Evolutionary conservation across 257 asterid genomes (phyloP).

Genomic region (Nicotiana paniculata): DNA sequence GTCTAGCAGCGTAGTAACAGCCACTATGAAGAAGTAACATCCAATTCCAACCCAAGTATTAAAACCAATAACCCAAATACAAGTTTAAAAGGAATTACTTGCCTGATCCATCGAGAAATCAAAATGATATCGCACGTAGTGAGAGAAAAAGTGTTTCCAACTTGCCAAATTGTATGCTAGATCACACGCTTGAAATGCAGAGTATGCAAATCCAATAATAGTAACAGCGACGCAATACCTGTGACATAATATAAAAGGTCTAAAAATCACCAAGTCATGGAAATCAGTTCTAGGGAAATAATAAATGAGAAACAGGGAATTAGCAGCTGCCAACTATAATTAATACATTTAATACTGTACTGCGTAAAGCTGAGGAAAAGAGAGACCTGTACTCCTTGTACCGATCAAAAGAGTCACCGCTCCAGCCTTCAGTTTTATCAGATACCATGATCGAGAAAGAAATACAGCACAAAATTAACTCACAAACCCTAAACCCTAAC

Average conservation of each 20-base stretch:
- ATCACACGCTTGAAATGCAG: slow-evolving; percentile 58
- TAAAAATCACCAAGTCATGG: background rate
- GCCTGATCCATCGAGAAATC: slow-evolving; percentile 85
- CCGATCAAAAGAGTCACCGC: slow-evolving; percentile 93
- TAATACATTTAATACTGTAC: background rate
- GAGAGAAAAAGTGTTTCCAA: slow-evolving; percentile 49
- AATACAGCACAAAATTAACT: slow-evolving; percentile 52
- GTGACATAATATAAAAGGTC: slow-evolving; percentile 9
- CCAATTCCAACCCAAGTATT: background rate
- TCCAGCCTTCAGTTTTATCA: slow-evolving; percentile 89
- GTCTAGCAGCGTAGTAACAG: background rate
- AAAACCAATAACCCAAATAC: too few relatives aligned
- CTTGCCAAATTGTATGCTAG: slow-evolving; percentile 52
- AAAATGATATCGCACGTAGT: slow-evolving; percentile 45
- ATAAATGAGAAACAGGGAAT: background rate
- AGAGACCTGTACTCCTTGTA: slow-evolving; percentile 72
- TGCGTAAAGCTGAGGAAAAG: background rate
- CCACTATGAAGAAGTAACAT: background rate
- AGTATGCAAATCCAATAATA: slow-evolving; percentile 66
- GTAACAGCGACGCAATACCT: slow-evolving; percentile 68
- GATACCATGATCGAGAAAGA: slow-evolving; percentile 96
- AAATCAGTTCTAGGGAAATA: background rate
- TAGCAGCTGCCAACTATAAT: background rate
- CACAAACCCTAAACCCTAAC: slow-evolving; percentile 59
- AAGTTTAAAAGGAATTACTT: slow-evolving; percentile 17